phyloP scores from a whole-genome alignment of 306 rosid species.

The Mucuna pruriens region DNA sequence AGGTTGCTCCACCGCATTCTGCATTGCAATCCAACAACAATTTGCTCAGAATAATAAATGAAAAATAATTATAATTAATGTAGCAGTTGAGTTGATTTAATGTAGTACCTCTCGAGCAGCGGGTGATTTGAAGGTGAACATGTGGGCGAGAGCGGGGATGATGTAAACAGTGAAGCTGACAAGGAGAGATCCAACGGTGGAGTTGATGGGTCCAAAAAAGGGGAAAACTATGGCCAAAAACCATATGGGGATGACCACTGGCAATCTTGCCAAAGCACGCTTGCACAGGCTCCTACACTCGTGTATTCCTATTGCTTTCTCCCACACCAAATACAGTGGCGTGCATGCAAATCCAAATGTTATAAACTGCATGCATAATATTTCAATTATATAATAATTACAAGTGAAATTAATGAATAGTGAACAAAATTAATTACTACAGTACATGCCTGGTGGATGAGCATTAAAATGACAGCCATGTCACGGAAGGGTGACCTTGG shows the following conservation, averaged over 20 bases:
- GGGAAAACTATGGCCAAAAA: slow-evolving; percentile 64
- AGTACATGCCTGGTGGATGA: slow-evolving; percentile 92
- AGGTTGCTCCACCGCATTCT: slow-evolving; percentile 33
- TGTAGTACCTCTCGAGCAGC: neutral
- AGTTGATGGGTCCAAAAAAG: slow-evolving; percentile 8
- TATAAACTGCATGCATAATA: slow-evolving; percentile 49
- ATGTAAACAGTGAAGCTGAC: slow-evolving; percentile 28
- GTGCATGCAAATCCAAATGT: slow-evolving; percentile 49
- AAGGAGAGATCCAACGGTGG: slow-evolving; percentile 26
- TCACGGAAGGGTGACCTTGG: slow-evolving; percentile 73
- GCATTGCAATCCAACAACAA: neutral
- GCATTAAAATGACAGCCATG: slow-evolving; percentile 80
- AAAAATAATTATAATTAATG: no score
- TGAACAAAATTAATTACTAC: no score
- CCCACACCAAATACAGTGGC: slow-evolving; percentile 63
- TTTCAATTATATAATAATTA: no score
- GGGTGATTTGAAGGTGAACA: slow-evolving; percentile 20
- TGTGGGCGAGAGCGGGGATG: slow-evolving; percentile 25
- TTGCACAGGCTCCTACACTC: slow-evolving; percentile 79
- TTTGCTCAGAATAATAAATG: no score
- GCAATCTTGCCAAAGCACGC: slow-evolving; percentile 78
- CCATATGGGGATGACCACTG: slow-evolving; percentile 87
- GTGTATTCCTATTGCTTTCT: slow-evolving; percentile 81
- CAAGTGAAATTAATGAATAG: no score
- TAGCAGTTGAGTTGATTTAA: no score